These are phyloP conservation scores for Fulvia fulva DNA, from an alignment of 2,329 filamentous ascomycete species.

Conservation along the genomic window DNA sequence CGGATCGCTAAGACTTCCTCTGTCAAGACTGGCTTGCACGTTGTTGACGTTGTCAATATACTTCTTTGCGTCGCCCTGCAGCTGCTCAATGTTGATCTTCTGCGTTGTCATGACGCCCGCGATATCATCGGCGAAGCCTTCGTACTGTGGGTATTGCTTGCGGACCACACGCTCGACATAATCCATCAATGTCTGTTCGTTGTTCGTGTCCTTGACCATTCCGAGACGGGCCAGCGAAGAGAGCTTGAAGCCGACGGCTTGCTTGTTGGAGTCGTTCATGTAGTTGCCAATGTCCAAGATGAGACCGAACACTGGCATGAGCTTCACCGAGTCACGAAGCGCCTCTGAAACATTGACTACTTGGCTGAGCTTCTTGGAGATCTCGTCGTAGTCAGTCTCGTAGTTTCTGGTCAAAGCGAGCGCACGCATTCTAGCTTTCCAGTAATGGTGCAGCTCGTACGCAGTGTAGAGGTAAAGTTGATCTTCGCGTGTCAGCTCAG, in stretches of 20 bases:
- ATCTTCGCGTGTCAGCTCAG: constrained; percentile 87
- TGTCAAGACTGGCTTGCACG: constrained; percentile 85
- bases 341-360: constrained; percentile 87
- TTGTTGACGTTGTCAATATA: constrained; percentile 96
- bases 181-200: constrained; percentile 92
- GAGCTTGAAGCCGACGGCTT: constrained; percentile 95
- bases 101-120: constrained; percentile 70
- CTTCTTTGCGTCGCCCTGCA: constrained; percentile 78
- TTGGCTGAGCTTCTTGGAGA: constrained; percentile 77
- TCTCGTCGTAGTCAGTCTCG: constrained; percentile 86
- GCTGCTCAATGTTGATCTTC: constrained; percentile 92
- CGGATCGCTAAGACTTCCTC: constrained; percentile 88
- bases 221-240: constrained; percentile 86
- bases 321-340: constrained; percentile 79
- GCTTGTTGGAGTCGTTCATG: constrained; percentile 99
- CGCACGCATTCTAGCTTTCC: constrained; percentile 95
- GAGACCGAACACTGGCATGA: constrained; percentile 93
- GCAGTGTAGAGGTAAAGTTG: constrained; percentile 92
- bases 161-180: constrained; percentile 94
- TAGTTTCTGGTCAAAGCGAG: constrained; percentile 77
- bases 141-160: constrained; percentile 95
- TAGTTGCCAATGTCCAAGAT: constrained; percentile 99
- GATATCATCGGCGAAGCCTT: constrained; percentile 82
- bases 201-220: constrained; percentile 99
- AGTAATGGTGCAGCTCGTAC: constrained; percentile 94